These are phyloP conservation scores for Eudorina sp. DNA, from an alignment of 139 green algal genomes.

Conservation along the genomic window DNA sequence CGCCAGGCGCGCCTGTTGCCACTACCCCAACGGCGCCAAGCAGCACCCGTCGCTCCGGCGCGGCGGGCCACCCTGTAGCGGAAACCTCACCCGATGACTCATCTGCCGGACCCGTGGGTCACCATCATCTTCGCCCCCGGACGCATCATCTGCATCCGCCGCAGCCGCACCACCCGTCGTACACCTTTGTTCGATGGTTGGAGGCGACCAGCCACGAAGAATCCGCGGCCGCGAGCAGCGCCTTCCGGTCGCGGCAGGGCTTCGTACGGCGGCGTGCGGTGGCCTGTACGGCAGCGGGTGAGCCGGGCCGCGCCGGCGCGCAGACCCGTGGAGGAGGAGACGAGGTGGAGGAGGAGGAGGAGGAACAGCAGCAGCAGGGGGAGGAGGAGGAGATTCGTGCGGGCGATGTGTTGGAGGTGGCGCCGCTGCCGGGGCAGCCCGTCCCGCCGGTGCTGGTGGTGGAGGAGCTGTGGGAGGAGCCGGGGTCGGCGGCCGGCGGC, in stretches of 20 bases:
- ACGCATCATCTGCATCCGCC: not conserved
- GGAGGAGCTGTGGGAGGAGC: constrained; percentile 50
- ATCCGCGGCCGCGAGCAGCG: not conserved
- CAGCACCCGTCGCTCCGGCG: too few relatives aligned
- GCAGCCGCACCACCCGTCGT: not conserved
- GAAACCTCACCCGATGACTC: too few relatives aligned
- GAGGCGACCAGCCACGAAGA: not conserved
- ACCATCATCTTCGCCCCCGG: too few relatives aligned
- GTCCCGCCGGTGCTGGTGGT: constrained; percentile 17
- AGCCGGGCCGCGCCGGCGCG: not conserved
- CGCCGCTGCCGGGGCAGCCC: constrained; percentile 41
- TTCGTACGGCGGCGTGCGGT: not conserved
- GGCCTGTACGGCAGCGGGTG: not conserved
- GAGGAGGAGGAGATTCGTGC: not conserved
- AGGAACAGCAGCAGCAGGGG: not conserved
- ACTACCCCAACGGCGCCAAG: too few relatives aligned
- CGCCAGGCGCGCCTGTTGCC: too few relatives aligned
- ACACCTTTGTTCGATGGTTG: constrained; percentile 1
- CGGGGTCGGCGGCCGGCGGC: not conserved
- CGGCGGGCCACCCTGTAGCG: too few relatives aligned
- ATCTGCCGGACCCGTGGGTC: too few relatives aligned
- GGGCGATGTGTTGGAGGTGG: constrained; percentile 32
- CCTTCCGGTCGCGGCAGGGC: not conserved
- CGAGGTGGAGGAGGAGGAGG: not conserved
- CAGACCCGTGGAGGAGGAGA: not conserved